Conservation (phyloP, 257 asterid genomes). For the Coffea canephora region DNA sequence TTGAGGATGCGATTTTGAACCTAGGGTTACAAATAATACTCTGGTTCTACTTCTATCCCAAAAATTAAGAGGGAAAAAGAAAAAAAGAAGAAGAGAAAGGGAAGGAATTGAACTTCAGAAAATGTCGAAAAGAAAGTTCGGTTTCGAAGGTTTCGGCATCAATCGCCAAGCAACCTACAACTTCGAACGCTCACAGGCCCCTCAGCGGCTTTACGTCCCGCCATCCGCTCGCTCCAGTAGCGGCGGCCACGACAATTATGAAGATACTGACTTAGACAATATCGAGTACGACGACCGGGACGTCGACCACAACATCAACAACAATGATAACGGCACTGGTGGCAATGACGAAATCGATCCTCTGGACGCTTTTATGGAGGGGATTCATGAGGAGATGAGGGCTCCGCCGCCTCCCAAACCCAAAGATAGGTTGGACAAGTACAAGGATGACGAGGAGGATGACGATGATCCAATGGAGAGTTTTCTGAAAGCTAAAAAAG, state of each 20-base stretch:
- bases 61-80: too few relatives aligned
- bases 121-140: conserved; percentile 91
- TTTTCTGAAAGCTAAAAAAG: conserved; percentile 82
- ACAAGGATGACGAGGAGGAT: conserved; percentile 68
- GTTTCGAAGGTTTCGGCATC: conserved; percentile 90
- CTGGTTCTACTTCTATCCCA: not conserved
- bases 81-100: not conserved
- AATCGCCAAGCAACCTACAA: conserved; percentile 79
- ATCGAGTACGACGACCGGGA: conserved; percentile 59
- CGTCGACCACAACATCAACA: conserved; percentile 30
- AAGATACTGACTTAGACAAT: conserved; percentile 77
- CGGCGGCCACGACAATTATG: conserved; percentile 50
- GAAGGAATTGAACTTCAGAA: not conserved
- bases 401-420: conserved; percentile 79
- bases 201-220: conserved; percentile 79
- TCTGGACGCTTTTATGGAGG: conserved; percentile 96
- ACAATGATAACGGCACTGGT: conserved; percentile 11
- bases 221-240: conserved; percentile 59
- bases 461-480: conserved; percentile 81
- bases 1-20: not conserved
- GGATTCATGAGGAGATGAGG: conserved; percentile 84
- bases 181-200: conserved; percentile 72
- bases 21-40: conserved; percentile 21
- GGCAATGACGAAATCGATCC: conserved; percentile 86
- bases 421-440: conserved; percentile 81